phyloP scores from a whole-genome alignment of 2,329 filamentous ascomycete genomes.

The Tympanopsis confertula region DNA sequence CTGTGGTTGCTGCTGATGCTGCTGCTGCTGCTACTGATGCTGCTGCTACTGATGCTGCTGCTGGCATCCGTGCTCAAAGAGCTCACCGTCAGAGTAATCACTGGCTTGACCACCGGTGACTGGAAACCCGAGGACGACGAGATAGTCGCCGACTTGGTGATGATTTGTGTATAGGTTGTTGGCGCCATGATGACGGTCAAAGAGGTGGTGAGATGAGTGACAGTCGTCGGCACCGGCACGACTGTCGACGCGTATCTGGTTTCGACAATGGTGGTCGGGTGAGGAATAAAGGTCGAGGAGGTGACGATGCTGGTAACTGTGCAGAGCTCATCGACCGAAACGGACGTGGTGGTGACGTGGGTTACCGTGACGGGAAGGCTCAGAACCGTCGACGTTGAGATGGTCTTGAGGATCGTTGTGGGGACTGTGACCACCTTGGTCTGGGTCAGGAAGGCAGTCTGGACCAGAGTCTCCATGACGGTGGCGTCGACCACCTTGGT shows the following conservation, averaged over 20 bases:
- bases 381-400: not conserved
- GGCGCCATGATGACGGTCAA: not conserved
- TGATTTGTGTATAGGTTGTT: not conserved
- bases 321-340: not conserved
- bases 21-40: not conserved
- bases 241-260: not conserved
- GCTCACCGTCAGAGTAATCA: no score
- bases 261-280: not conserved
- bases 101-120: no score
- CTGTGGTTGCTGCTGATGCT: not conserved
- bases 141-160: not conserved
- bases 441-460: constrained; percentile 14
- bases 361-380: not conserved
- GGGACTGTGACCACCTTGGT: constrained; percentile 17
- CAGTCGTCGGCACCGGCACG: not conserved
- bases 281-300: not conserved
- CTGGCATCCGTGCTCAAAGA: no score
- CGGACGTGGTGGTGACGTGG: not conserved
- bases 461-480: constrained; percentile 10
- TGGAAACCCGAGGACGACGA: not conserved
- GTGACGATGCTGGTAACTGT: not conserved
- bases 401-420: constrained; percentile 6
- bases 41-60: not conserved
- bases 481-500: not conserved
- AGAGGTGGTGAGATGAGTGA: not conserved